These are phyloP conservation scores for Backusella luteola DNA, from an alignment of 192 early-diverging fungal genomes.

Conservation along the genomic window DNA sequence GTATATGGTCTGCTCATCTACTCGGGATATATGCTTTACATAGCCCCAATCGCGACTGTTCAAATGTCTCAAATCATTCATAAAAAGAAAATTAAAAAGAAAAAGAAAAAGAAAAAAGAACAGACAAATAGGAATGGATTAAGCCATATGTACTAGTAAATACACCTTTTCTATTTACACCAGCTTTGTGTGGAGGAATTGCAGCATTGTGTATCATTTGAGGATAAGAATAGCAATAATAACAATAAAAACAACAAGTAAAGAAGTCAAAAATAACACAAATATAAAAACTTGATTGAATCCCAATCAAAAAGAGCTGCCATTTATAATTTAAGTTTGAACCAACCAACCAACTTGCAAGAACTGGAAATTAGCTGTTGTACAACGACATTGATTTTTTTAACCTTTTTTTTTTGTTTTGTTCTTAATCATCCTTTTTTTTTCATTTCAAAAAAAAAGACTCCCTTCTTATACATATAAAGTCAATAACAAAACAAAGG, in stretches of 20 bases:
- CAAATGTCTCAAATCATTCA: neutral
- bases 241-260: neutral
- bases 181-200: neutral
- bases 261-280: neutral
- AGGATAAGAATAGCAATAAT: neutral
- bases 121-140: neutral
- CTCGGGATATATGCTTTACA: neutral
- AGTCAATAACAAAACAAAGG: neutral
- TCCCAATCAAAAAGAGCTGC: neutral
- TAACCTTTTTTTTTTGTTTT: neutral
- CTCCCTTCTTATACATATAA: neutral
- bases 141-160: neutral
- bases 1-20: too few relatives aligned
- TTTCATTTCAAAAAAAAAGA: neutral
- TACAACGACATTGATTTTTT: neutral
- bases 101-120: neutral
- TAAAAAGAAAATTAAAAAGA: neutral
- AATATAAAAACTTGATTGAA: neutral
- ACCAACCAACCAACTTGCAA: constrained; percentile 5
- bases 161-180: neutral
- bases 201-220: neutral
- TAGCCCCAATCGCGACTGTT: neutral
- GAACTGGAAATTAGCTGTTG: neutral
- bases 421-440: neutral
- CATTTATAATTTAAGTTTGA: neutral